Base-by-base conservation (phyloP, 495 filamentous ascomycete genomes). In the Staphylotrichum tortipilum region DNA sequence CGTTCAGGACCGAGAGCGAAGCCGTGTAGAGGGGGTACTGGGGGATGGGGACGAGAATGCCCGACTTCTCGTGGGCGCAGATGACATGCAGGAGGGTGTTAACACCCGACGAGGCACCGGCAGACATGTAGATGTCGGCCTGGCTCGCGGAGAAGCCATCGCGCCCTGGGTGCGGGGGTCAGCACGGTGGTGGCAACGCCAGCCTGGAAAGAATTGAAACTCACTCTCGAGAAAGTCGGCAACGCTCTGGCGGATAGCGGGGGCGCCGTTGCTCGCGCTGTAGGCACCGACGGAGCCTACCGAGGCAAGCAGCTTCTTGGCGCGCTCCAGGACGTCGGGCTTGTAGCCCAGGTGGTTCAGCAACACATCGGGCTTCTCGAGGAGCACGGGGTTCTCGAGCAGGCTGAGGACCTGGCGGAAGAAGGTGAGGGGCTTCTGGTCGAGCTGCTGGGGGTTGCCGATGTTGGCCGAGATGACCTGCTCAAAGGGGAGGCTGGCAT, bases 11-110 rank as follows among this genome's bases (percentile, higher is more conserved):
- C 19, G 89, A 68, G 46, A 98, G 78, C 2, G 91, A 95, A 33
- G 92, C 92, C 23, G 94, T 97, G 70, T 98, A 98, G 33, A 98
- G 82, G 10, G 92, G 92, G 65, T 98, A 98, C 68, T 98, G 92
- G 7, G 92, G 92, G 53, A 98, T 97, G 5, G 92, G 92, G 18
- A 98, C 85, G 24, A 98, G 78, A 26, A 98, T 78, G 48, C 92
- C 92, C 8, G 86, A 84, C 18, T 83, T 75, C n/a, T 82, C 81
- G 18, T 74, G 72, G 31, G 84, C 73, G 71, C 89, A 94, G 66
- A 98, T 87, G 65, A 94, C 75, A 69, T 89, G 86, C 40, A 98
- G 75, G 50, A 97, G 78, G 31, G 89, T 94, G 72, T 84, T 92
- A 45, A 98, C 92, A 47, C 92, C 92, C 2, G 89, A 88, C 0